Evolutionary conservation across 2,329 filamentous ascomycete species (phyloP), one percentile per base, ranked within the genome.

Genomic region (Neonectria neomacrospora): DNA sequence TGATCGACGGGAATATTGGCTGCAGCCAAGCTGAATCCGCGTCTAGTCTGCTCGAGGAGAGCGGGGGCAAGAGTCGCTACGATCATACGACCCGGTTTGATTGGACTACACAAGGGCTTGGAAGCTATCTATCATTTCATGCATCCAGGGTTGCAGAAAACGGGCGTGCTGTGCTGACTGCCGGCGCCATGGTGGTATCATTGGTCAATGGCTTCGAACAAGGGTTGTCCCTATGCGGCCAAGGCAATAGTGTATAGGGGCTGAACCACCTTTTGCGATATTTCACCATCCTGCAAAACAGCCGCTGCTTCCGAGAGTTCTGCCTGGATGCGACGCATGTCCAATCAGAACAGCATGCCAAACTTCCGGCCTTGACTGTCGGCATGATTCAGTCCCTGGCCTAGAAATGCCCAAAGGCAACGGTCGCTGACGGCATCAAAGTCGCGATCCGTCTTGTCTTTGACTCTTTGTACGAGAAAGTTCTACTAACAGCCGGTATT

Each of bases 401-500:
- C 23, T 26, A 26, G 23, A 26, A 3, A 26, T 26, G 23, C 23
- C 23, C 23, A 26, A 26, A 86, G 66, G 80, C 86, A 16, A 85
- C 86, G 42, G 62, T 86, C 11, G 79, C 80, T 0, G 82, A 81
- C 1, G 84, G 85, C 12, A 75, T 80, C 2, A 26, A 26, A 26
- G 23, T n/a, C n/a, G n/a, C n/a, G n/a, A n/a, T n/a, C n/a, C n/a
- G n/a, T n/a, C n/a, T n/a, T n/a, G n/a, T n/a, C n/a, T n/a, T n/a
- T n/a, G n/a, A n/a, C n/a, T n/a, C n/a, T n/a, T n/a, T n/a, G n/a
- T n/a, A n/a, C n/a, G n/a, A n/a, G n/a, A n/a, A n/a, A n/a, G n/a
- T 83, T 85, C 69, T 83, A 85, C 71, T 80, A 81, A 3, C 84
- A 84, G 0, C 82, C 50, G 84, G 85, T 9, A 77, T 86, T 26